A percentile compares a stretch with the other conserved stretches of the same genome.
These are phyloP conservation scores for Pseudoscleropodium purum DNA, from an alignment of 225 moss, liverwort and hornwort species.

Conservation along the genomic window DNA sequence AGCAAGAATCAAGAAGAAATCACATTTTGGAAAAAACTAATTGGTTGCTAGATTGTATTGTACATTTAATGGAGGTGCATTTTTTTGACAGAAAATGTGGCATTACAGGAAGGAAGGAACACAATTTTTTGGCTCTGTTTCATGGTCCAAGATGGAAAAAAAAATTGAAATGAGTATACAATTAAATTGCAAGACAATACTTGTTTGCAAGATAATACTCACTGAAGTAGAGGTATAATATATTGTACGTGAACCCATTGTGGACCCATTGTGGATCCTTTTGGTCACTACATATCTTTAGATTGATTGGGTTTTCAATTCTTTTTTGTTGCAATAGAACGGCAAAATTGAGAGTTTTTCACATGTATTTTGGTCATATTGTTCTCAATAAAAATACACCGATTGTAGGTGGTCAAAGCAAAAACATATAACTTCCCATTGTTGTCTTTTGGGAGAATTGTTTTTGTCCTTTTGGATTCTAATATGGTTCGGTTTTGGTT, in stretches of 20 bases:
- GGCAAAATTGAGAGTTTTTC: background rate
- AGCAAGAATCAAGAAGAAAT: no score
- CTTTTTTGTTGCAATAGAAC: background rate
- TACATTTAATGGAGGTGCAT: no score
- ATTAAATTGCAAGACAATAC: background rate
- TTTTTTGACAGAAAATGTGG: no score
- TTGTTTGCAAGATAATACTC: rapidly evolving
- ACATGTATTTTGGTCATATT: background rate
- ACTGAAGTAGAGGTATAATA: background rate
- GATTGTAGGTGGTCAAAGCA: background rate
- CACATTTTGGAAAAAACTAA: no score
- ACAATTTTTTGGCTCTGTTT: no score
- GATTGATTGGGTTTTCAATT: rapidly evolving
- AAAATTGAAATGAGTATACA: no score
- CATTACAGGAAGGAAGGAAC: no score
- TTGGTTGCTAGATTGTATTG: no score
- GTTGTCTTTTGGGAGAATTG: rapidly evolving
- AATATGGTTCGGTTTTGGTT: background rate
- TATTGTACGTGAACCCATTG: no score
- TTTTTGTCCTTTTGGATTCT: background rate
- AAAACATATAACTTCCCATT: background rate
- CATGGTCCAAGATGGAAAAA: no score
- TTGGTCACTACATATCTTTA: background rate
- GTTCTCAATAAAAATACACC: rapidly evolving
- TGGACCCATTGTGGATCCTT: rapidly evolving